A percentile compares a stretch with the other conserved stretches of the same genome.
Evolutionary conservation across 2,329 filamentous ascomycete genomes (phyloP).

Genomic region (Pseudocercospora fijiensis): DNA sequence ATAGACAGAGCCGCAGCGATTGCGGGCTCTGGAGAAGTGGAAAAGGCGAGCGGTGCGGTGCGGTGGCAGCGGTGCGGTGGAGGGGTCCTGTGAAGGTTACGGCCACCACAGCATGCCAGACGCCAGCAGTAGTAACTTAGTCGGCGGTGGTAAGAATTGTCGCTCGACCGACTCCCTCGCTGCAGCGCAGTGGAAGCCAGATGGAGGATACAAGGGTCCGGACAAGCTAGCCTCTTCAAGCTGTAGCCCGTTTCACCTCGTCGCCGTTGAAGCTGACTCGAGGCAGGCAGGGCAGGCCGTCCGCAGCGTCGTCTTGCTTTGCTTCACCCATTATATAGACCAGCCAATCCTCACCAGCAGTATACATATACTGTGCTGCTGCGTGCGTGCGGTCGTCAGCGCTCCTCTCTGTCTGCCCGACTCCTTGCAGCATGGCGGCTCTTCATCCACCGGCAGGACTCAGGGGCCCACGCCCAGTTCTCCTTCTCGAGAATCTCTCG

Average conservation of each 20-base stretch:
- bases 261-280: not conserved
- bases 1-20: conserved; percentile 13
- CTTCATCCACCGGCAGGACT: not conserved
- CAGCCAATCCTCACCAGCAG: too few species aligned
- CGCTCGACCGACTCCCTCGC: not conserved
- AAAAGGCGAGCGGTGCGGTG: conserved; percentile 5
- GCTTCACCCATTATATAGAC: too few species aligned
- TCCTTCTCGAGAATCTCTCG: too few species aligned
- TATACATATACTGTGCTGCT: too few species aligned
- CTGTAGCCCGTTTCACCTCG: not conserved
- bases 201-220: not conserved
- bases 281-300: too few species aligned
- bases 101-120: not conserved
- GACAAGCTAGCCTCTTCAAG: not conserved
- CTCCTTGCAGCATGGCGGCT: conserved; percentile 7
- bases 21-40: conserved; percentile 17
- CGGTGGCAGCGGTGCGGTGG: conserved; percentile 5
- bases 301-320: not conserved
- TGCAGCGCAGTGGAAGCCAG: not conserved
- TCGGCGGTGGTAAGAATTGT: not conserved
- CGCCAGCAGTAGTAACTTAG: not conserved
- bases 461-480: not conserved
- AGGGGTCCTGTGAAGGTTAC: conserved; percentile 1
- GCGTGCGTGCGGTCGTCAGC: not conserved
- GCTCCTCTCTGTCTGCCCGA: not conserved